Percentiles rank a stretch among this genome's conserved stretches.
These are phyloP conservation scores for Emmonsia crescens DNA, from an alignment of 2,329 filamentous ascomycete genomes.

Conservation along the genomic window DNA sequence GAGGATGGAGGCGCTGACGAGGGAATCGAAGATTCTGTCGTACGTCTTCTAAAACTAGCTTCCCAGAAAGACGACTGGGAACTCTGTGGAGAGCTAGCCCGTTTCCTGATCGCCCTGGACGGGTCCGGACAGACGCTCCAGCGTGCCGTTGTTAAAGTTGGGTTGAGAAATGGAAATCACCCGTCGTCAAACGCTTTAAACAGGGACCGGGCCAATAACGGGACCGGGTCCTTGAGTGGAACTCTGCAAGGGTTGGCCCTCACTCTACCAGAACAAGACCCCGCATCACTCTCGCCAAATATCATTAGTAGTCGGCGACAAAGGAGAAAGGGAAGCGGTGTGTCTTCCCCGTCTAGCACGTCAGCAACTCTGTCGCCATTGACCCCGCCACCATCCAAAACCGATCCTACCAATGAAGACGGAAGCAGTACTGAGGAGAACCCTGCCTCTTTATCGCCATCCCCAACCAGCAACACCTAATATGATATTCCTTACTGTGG, in stretches of 20 bases:
- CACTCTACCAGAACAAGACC: slow-evolving; percentile 18
- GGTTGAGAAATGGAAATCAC: slow-evolving; percentile 19
- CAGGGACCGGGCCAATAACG: slow-evolving; percentile 9
- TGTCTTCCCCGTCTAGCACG: neutral
- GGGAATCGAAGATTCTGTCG: slow-evolving; percentile 45
- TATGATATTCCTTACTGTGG: neutral
- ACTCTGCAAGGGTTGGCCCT: slow-evolving; percentile 23
- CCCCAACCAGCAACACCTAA: neutral
- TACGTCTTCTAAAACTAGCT: slow-evolving; percentile 68
- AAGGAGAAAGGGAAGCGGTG: neutral
- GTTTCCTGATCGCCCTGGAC: slow-evolving; percentile 91
- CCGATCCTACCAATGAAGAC: neutral
- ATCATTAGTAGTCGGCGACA: neutral
- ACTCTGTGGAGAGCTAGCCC: slow-evolving; percentile 82
- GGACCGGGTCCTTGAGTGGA: neutral
- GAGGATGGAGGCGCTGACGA: slow-evolving; percentile 42
- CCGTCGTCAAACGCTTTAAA: slow-evolving; percentile 20
- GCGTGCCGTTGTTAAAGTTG: slow-evolving; percentile 29
- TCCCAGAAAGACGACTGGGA: slow-evolving; percentile 88
- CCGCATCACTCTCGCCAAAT: neutral
- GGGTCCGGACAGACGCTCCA: slow-evolving; percentile 67
- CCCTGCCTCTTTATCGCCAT: neutral
- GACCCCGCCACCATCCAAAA: neutral
- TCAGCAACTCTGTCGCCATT: neutral
- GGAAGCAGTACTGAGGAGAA: neutral